phyloP scores from a whole-genome alignment of 2,329 filamentous ascomycete species.

The Talaromyces atroroseus region DNA sequence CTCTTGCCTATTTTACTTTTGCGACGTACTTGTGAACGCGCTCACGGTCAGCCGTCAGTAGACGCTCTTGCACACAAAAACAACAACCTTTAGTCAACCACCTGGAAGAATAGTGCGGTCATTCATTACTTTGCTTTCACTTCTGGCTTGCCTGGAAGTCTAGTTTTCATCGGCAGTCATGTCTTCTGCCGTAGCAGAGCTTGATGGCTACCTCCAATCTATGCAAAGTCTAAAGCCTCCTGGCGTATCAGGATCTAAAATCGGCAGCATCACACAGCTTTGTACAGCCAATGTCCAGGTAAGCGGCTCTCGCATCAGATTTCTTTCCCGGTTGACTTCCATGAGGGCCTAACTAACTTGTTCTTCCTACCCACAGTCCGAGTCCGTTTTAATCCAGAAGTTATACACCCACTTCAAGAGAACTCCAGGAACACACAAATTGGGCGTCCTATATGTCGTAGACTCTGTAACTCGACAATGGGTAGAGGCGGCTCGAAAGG shows the following conservation, averaged over 20 bases:
- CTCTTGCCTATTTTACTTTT: not conserved
- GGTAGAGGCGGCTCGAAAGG: constrained; percentile 88
- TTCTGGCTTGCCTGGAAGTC: constrained; percentile 4
- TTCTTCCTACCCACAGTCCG: constrained; percentile 59
- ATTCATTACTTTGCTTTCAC: not conserved
- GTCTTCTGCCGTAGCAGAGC: constrained; percentile 81
- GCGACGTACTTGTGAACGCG: not conserved
- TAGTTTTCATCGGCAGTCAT: constrained; percentile 42
- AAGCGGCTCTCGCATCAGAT: constrained; percentile 37
- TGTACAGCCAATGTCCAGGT: constrained; percentile 90
- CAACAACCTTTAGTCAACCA: constrained; percentile 2
- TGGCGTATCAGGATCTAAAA: constrained; percentile 89
- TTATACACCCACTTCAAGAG: constrained; percentile 97
- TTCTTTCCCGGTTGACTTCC: not conserved
- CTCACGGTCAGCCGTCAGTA: constrained; percentile 1
- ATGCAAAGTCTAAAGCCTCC: constrained; percentile 89
- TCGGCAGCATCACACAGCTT: constrained; percentile 76
- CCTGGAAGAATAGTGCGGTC: not conserved
- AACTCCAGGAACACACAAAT: constrained; percentile 87
- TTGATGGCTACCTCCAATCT: constrained; percentile 84
- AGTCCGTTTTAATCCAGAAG: constrained; percentile 91
- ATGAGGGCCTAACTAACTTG: constrained; percentile 16
- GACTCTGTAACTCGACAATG: constrained; percentile 99
- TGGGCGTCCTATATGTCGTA: constrained; percentile 99
- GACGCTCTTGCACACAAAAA: not conserved